Conservation (phyloP, 257 asterid species). For the Nicotiana benthamiana region DNA sequence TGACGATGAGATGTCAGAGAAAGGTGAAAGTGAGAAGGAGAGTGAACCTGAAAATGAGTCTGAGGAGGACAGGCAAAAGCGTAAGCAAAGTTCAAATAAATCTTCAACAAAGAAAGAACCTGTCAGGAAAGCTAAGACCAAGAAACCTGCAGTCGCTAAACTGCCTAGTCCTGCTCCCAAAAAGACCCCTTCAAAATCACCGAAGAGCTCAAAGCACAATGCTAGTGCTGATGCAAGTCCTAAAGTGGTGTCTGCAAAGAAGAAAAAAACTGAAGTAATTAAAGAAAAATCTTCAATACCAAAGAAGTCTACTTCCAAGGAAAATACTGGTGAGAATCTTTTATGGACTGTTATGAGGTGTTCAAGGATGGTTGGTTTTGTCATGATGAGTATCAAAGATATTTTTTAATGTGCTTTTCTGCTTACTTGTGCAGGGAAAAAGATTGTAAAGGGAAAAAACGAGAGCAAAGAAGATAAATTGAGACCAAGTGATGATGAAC, state of each 20-base stretch:
- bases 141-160: constrained; percentile 37
- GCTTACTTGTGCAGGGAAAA: constrained; percentile 29
- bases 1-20: constrained; percentile 65
- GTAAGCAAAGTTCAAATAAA: constrained; percentile 32
- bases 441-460: constrained; percentile 29
- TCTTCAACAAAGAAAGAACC: constrained; percentile 47
- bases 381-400: not conserved
- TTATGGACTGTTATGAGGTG: not conserved
- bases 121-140: constrained; percentile 37
- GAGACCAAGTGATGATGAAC: constrained; percentile 32
- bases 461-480: constrained; percentile 20
- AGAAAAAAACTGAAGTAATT: constrained; percentile 44
- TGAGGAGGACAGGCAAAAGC: constrained; percentile 36
- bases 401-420: not conserved
- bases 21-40: constrained; percentile 51
- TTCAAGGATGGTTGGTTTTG: not conserved
- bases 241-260: constrained; percentile 39
- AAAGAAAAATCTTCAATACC: constrained; percentile 46
- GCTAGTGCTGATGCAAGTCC: constrained; percentile 31
- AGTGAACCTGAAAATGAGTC: constrained; percentile 41
- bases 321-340: constrained; percentile 46
- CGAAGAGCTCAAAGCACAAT: constrained; percentile 35
- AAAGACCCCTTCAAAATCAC: constrained; percentile 43
- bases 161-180: constrained; percentile 45
- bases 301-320: constrained; percentile 46